Conservation (phyloP, 73 alveolate species). For the Tetrahymena elliotti region DNA sequence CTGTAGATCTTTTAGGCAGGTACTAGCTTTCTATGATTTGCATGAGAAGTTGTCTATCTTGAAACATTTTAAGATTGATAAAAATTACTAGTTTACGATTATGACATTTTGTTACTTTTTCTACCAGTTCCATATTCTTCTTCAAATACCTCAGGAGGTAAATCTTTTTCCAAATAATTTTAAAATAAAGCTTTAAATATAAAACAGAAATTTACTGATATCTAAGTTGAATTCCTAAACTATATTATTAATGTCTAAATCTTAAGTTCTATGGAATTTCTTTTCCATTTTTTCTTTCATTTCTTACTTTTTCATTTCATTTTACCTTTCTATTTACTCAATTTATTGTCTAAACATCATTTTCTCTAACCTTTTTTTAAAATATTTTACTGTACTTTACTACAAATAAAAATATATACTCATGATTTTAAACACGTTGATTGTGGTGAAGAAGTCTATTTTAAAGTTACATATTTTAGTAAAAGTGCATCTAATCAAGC, state of each 20-base stretch:
- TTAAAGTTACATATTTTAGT: not conserved
- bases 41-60: not conserved
- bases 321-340: not conserved
- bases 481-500: not conserved
- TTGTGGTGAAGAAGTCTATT: not conserved
- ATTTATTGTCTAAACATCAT: not conserved
- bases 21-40: not conserved
- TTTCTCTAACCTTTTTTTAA: not conserved
- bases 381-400: not conserved
- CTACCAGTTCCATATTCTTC: not conserved
- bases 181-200: not conserved
- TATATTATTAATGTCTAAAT: not conserved
- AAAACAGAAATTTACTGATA: not conserved
- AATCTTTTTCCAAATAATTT: not conserved
- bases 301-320: not conserved
- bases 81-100: not conserved
- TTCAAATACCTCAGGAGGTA: not conserved
- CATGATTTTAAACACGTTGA: not conserved
- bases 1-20: not conserved
- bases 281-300: not conserved
- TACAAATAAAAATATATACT: not conserved
- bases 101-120: not conserved
- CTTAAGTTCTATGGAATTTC: not conserved
- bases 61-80: not conserved
- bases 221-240: not conserved